phyloP scores from a whole-genome alignment of 2,329 filamentous ascomycete species.

The Diplocarpon rosae region DNA sequence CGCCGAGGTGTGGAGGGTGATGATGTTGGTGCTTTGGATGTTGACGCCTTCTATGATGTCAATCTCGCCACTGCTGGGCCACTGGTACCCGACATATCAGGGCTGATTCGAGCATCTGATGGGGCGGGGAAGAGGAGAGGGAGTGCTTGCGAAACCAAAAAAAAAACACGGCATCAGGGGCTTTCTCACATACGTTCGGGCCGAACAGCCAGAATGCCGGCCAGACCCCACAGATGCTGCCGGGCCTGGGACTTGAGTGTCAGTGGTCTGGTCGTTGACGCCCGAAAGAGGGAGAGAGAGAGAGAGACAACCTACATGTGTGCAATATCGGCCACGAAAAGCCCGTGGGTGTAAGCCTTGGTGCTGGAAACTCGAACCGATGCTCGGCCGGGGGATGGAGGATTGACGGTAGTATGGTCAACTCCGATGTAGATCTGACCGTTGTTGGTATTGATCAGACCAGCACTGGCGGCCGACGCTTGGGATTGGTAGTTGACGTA shows the following conservation, averaged over 20 bases:
- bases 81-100: constrained; percentile 24
- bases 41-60: constrained; percentile 60
- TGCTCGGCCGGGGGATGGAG: constrained; percentile 37
- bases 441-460: constrained; percentile 46
- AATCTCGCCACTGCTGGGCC: constrained; percentile 54
- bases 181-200: too few species aligned
- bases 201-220: constrained; percentile 51
- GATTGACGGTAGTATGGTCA: constrained; percentile 47
- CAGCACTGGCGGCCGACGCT: constrained; percentile 39
- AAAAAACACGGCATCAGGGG: background rate
- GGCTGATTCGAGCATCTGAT: too few species aligned
- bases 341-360: constrained; percentile 49
- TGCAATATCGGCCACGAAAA: constrained; percentile 60
- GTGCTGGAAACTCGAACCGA: constrained; percentile 60
- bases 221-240: constrained; percentile 61
- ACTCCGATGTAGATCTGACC: constrained; percentile 57
- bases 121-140: too few species aligned
- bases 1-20: constrained; percentile 49
- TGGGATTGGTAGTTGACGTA: constrained; percentile 50
- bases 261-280: background rate
- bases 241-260: constrained; percentile 24
- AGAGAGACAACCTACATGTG: constrained; percentile 49
- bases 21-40: constrained; percentile 43
- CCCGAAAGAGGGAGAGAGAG: too few species aligned
- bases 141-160: too few species aligned